Base-by-base conservation (phyloP, 1,284 basidiomycete species). In the Trichosporon sp. region DNA sequence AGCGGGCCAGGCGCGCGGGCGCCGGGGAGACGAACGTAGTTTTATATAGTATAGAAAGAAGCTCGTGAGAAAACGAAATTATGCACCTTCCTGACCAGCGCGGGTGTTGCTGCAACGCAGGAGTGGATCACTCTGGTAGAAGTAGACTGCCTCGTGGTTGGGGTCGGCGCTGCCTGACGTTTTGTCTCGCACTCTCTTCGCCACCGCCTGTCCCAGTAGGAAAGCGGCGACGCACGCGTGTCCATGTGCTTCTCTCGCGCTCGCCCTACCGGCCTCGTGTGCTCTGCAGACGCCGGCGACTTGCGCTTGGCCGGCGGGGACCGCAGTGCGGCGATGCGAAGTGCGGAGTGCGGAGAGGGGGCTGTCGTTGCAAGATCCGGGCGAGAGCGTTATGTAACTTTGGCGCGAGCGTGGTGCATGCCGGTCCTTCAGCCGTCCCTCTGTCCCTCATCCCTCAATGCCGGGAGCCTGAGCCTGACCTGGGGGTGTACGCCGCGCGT, bases 1-100 rank as follows among this genome's bases (percentile, higher is more conserved):
- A 58, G 53, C 34, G 12, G 34, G 5, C 34, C 34, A 60, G 27
- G 56, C 15, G 56, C 13, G 3, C 25, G 27, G n/a, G n/a, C n/a
- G n/a, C n/a, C n/a, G 29, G 4, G 5, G 4, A 31, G 29, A 13
- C 6, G 58, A 2, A 42, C 62, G 18, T 31, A 31, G 27, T 60
- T 31, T 32, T 25, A 53, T 27, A 60, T 31, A 60, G 56, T 60
- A 60, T 60, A 60, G 56, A 60, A 31, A 60, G 56, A 60, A 60
- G 56, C 29, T 60, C 15, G 56, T 31, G 29, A 31, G 27, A 31
- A 60, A 60, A n/a, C 27, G 56, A 60, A 60, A 31, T 12, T 60
- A 60, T 60, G 56, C 56, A 31, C 18, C 56, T 8, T 60, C 27
- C 12, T 60, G 47, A 51, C 47, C 47, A 51, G 47, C 21, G 5